Percentiles rank a stretch among this genome's conserved stretches.
phyloP scores from a whole-genome alignment of 805 yeast genomes.

The Yarrowia sp. region DNA sequence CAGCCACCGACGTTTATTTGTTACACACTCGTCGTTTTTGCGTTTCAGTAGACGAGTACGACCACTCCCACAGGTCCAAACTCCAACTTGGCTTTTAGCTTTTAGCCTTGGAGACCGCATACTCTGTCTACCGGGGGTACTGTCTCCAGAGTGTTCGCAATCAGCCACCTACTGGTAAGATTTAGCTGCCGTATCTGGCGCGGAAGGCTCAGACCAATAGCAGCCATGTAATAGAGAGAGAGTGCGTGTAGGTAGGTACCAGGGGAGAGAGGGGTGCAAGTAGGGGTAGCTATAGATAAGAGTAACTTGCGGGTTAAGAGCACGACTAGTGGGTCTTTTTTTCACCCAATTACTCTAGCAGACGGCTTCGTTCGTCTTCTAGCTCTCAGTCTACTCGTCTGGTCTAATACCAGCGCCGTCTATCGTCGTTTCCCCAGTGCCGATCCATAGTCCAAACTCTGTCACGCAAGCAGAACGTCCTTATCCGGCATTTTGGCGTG shows the following conservation, averaged over 20 bases:
- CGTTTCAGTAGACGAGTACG: conserved; percentile 28
- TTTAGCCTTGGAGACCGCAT: conserved; percentile 22
- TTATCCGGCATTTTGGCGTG: conserved; percentile 25
- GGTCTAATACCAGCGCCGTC: no score
- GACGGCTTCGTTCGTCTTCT: no score
- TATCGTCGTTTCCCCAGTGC: conserved; percentile 11
- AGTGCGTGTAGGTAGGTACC: not conserved
- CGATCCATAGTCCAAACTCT: conserved; percentile 27
- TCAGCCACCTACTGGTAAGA: not conserved
- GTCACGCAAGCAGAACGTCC: conserved; percentile 7
- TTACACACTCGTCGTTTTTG: not conserved
- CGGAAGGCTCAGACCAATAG: not conserved
- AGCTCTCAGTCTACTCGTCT: no score
- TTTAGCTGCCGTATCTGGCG: conserved; percentile 16
- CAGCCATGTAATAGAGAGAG: conserved; percentile 1
- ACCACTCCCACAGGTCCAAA: no score
- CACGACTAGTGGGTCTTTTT: no score
- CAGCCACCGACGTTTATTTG: conserved; percentile 3
- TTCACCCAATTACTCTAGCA: no score
- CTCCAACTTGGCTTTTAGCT: not conserved
- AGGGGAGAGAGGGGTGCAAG: not conserved
- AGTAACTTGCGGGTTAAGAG: no score
- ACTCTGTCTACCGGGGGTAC: conserved; percentile 21
- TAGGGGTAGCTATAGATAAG: no score
- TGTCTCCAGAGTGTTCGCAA: not conserved